Conservation (phyloP, 2,329 filamentous ascomycete species). For the Stylonectria norvegica region DNA sequence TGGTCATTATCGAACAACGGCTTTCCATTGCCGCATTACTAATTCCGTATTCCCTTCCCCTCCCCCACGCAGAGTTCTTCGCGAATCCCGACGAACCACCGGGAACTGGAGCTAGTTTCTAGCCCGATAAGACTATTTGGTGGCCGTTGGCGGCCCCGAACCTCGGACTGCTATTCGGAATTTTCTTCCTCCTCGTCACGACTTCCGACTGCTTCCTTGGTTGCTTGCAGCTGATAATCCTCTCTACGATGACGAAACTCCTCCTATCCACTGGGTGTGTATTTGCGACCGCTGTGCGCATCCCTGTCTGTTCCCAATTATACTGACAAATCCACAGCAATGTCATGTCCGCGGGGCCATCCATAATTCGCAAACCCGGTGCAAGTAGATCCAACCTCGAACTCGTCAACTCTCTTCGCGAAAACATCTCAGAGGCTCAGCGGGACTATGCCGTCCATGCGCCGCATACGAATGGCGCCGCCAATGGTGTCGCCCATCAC, state of each 20-base stretch:
- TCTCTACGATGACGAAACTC: constrained; percentile 64
- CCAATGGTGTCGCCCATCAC: constrained; percentile 28
- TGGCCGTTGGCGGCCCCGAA: constrained; percentile 19
- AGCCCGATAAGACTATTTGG: constrained; percentile 20
- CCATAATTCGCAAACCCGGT: constrained; percentile 75
- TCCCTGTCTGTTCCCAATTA: constrained; percentile 2
- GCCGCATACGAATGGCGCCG: constrained; percentile 31
- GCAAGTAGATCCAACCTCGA: constrained; percentile 84
- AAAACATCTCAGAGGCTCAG: constrained; percentile 75
- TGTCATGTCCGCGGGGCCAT: constrained; percentile 79
- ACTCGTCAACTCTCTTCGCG: constrained; percentile 80
- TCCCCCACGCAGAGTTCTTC: constrained; percentile 7
- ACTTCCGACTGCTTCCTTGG: constrained; percentile 5
- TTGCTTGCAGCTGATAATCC: constrained; percentile 1
- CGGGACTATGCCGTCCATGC: constrained; percentile 49
- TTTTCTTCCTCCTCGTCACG: constrained; percentile 6
- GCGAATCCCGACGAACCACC: constrained; percentile 13
- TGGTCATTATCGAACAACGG: constrained; percentile 3
- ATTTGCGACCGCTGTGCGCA: constrained; percentile 10
- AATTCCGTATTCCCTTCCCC: constrained; percentile 14
- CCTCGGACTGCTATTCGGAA: constrained; percentile 18
- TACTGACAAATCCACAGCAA: constrained; percentile 51
- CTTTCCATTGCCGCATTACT: constrained; percentile 10
- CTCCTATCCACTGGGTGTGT: constrained; percentile 82
- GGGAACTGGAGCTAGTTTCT: constrained; percentile 10